A percentile compares a stretch with the other conserved stretches of the same genome.
These are phyloP conservation scores for Cyclostephanos tholiformis DNA, from an alignment of 108 stramenopile genomes.

Conservation along the genomic window DNA sequence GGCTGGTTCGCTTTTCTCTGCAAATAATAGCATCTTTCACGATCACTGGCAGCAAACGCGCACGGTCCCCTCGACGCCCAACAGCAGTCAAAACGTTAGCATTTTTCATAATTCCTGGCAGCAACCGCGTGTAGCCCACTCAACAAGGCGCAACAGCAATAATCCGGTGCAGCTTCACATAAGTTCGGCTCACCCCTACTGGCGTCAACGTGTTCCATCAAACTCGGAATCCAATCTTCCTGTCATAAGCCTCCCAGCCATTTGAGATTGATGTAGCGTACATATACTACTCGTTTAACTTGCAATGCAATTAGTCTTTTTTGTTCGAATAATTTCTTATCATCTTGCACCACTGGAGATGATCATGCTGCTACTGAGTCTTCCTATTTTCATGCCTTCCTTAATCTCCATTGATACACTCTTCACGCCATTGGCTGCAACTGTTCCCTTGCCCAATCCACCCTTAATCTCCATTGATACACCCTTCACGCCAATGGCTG, in stretches of 20 bases:
- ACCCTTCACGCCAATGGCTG: no score
- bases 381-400: no score
- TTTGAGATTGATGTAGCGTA: neutral
- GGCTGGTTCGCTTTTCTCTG: slow-evolving; percentile 11
- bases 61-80: neutral
- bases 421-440: no score
- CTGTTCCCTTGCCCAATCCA: no score
- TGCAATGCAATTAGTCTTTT: no score
- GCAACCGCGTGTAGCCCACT: neutral
- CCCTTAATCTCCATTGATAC: no score
- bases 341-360: no score
- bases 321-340: no score
- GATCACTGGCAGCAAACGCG: neutral
- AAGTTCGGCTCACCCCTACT: neutral
- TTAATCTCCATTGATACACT: no score
- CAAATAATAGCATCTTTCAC: neutral
- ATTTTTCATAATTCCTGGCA: neutral
- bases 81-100: neutral
- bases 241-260: neutral
- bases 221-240: neutral
- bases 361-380: no score
- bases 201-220: neutral
- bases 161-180: neutral
- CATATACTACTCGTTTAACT: no score
- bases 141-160: neutral